Conservation (phyloP, 225 moss, liverwort and hornwort species). For the Polytrichum commune region DNA sequence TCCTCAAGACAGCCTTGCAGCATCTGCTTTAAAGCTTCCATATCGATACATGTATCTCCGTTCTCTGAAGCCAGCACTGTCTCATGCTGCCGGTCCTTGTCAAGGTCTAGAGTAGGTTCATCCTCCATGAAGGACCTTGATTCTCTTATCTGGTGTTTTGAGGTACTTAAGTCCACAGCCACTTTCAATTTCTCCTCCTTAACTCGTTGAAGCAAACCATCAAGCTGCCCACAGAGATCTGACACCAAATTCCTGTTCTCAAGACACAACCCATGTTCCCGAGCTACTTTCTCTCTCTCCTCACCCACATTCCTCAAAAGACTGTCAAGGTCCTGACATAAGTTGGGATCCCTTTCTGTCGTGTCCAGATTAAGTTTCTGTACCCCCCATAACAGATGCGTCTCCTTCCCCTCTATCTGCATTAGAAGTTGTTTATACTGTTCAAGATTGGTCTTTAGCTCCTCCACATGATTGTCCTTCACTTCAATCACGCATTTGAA, state of each 20-base stretch:
- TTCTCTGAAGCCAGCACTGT: conserved; percentile 9
- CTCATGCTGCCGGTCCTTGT: conserved; percentile 18
- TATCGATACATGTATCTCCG: neutral
- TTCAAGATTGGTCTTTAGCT: conserved; percentile 17
- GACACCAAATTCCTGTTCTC: conserved; percentile 26
- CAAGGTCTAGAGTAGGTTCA: conserved; percentile 9
- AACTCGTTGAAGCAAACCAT: conserved; percentile 22
- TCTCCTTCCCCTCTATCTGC: conserved; percentile 14
- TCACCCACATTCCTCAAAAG: conserved; percentile 32
- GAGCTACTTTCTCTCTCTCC: conserved; percentile 31
- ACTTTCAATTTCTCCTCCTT: conserved; percentile 27
- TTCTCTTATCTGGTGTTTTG: conserved; percentile 11
- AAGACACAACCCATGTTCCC: conserved; percentile 22
- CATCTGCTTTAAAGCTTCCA: conserved; percentile 12
- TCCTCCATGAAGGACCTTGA: conserved; percentile 9
- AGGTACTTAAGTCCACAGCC: conserved; percentile 23
- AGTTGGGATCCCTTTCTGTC: conserved; percentile 23
- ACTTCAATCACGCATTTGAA: conserved; percentile 5
- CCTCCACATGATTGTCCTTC: conserved; percentile 13
- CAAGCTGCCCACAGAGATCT: conserved; percentile 27
- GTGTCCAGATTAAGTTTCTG: conserved; percentile 27
- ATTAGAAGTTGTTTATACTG: neutral
- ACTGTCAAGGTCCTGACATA: conserved; percentile 36
- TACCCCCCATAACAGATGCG: conserved; percentile 11
- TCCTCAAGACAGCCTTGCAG: conserved; percentile 16